phyloP scores from a whole-genome alignment of 1,284 basidiomycete species.

The Ustilago tritici region DNA sequence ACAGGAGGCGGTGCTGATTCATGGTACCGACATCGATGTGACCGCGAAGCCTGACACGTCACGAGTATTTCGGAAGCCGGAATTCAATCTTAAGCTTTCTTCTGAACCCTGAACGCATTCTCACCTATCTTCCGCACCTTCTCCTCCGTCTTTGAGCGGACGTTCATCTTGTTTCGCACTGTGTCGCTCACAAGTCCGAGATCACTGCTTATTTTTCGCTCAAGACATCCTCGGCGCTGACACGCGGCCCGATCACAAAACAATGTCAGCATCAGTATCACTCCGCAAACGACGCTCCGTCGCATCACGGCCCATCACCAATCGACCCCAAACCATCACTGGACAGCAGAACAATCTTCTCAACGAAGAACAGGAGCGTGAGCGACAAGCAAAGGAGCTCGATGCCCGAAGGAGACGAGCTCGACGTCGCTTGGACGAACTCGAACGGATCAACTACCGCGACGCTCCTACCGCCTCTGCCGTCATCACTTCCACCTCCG shows the following conservation, averaged over 20 bases:
- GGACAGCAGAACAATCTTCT: conserved; percentile 43
- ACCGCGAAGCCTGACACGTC: background rate
- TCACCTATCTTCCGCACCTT: background rate
- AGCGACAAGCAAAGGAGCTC: conserved; percentile 39
- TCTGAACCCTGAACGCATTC: conserved; percentile 9
- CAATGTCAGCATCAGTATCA: conserved; percentile 35
- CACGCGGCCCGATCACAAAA: background rate
- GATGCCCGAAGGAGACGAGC: conserved; percentile 40
- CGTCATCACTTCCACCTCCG: conserved; percentile 7
- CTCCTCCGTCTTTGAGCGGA: background rate
- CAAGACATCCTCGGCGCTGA: background rate
- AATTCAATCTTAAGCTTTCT: background rate
- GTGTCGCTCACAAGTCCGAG: too few relatives aligned
- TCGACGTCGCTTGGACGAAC: conserved; percentile 42
- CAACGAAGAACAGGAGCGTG: conserved; percentile 40
- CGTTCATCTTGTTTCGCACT: background rate
- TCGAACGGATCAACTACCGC: conserved; percentile 48
- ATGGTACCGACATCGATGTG: conserved; percentile 28
- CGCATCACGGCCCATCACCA: conserved; percentile 36
- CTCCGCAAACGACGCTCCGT: conserved; percentile 44
- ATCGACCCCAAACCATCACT: conserved; percentile 50
- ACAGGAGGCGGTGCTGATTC: conserved; percentile 27
- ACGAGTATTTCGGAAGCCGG: conserved; percentile 8
- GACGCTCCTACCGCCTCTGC: conserved; percentile 26
- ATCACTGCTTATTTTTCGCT: background rate